These are phyloP conservation scores for Yamadazyma kitorensis DNA, from an alignment of 805 yeast genomes.

Conservation along the genomic window DNA sequence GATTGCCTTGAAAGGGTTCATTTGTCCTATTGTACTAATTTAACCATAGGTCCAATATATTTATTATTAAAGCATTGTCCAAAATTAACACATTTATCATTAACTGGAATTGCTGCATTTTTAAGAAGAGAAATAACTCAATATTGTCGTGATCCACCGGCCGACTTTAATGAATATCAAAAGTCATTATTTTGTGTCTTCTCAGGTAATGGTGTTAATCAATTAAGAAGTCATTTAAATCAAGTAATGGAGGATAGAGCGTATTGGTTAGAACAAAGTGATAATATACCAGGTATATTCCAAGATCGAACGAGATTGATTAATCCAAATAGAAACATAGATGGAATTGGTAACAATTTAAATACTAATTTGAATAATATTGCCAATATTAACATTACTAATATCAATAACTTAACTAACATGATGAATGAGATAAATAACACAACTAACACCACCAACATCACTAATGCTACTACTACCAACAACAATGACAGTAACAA, in stretches of 20 bases:
- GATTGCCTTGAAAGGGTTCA: slow-evolving; percentile 91
- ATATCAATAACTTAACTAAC: neutral
- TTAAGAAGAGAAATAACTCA: slow-evolving; percentile 79
- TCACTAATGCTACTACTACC: no score
- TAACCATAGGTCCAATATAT: slow-evolving; percentile 75
- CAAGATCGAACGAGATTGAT: slow-evolving; percentile 26
- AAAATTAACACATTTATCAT: slow-evolving; percentile 80
- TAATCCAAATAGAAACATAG: slow-evolving; percentile 12
- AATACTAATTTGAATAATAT: slow-evolving; percentile 3
- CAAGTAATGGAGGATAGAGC: slow-evolving; percentile 36
- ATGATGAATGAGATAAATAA: neutral
- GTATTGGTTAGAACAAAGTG: slow-evolving; percentile 31
- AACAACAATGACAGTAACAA: slow-evolving; percentile 3
- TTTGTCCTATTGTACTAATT: slow-evolving; percentile 81
- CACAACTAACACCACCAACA: slow-evolving; percentile 2
- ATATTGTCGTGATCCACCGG: slow-evolving; percentile 89
- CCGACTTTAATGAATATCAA: slow-evolving; percentile 86
- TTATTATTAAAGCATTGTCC: slow-evolving; percentile 77
- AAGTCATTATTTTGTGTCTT: slow-evolving; percentile 87
- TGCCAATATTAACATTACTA: neutral
- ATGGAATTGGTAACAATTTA: no score
- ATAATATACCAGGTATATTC: slow-evolving; percentile 15
- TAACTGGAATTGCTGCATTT: slow-evolving; percentile 91
- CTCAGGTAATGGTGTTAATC: slow-evolving; percentile 83
- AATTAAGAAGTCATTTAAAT: slow-evolving; percentile 68